A percentile compares a stretch with the other conserved stretches of the same genome.
phyloP scores from a whole-genome alignment of 1,139 yeast species.

The Candida glucosophila region DNA sequence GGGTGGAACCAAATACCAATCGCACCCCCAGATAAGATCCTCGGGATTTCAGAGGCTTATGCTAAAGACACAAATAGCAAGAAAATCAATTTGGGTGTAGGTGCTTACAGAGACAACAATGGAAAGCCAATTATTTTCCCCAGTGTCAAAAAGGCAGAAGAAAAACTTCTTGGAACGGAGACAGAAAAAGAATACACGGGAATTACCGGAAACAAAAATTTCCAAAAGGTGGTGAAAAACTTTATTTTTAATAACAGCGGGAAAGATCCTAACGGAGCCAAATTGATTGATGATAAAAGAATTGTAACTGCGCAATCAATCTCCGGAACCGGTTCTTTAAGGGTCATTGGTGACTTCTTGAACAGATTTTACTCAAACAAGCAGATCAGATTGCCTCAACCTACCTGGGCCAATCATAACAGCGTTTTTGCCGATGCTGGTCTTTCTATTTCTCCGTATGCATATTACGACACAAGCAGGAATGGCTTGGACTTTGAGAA shows the following conservation, averaged over 20 bases:
- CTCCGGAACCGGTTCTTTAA: slow-evolving; percentile 53
- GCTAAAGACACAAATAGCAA: slow-evolving; percentile 30
- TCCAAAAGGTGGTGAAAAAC: slow-evolving; percentile 39
- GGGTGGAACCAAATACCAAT: slow-evolving; percentile 41
- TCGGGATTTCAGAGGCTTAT: slow-evolving; percentile 55
- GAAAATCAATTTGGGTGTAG: slow-evolving; percentile 43
- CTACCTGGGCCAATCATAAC: slow-evolving; percentile 73
- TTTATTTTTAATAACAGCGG: slow-evolving; percentile 43
- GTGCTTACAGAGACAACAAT: slow-evolving; percentile 40
- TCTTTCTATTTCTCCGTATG: slow-evolving; percentile 29
- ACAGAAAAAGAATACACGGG: slow-evolving; percentile 52
- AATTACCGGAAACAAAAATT: slow-evolving; percentile 42
- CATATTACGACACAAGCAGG: slow-evolving; percentile 45
- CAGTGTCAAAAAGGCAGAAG: slow-evolving; percentile 39
- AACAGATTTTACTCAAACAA: slow-evolving; percentile 35
- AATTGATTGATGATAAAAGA: slow-evolving; percentile 38
- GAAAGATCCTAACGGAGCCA: slow-evolving; percentile 39
- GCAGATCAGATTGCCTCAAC: slow-evolving; percentile 52
- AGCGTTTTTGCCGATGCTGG: slow-evolving; percentile 50
- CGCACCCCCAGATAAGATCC: slow-evolving; percentile 69
- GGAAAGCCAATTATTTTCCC: slow-evolving; percentile 44
- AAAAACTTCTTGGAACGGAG: slow-evolving; percentile 29
- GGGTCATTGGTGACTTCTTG: slow-evolving; percentile 48
- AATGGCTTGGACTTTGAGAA: slow-evolving; percentile 48
- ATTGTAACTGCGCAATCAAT: slow-evolving; percentile 51